Evolutionary conservation across 192 early-diverging fungal genomes (phyloP), one percentile per base, ranked within the genome.

Genomic region (Funneliformis geosporum): DNA sequence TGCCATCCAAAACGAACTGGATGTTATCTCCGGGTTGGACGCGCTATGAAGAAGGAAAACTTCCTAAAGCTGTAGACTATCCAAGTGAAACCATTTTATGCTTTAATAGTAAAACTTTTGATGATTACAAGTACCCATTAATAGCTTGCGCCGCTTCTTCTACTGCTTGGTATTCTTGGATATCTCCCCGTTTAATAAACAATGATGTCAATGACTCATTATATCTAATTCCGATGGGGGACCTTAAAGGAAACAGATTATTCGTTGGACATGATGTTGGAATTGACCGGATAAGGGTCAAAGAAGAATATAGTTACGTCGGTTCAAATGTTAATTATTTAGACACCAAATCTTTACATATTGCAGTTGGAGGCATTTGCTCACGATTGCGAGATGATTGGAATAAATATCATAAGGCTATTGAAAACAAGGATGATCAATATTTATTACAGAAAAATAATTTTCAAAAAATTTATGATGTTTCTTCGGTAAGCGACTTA

Each of bases 141-240:
- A 86, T 99, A 76, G 98, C 98, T 0, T 87, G 88, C 4, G 98
- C 96, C 0, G 87, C 86, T 21, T 94, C 95, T 1, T 71, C 78
- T 10, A 82, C 86, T 23, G 89, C 89, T 7, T 99, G 98, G 98
- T 99, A 98, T 82, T 84, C 90, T 27, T 99, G 97, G 97, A 87
- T 92, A 21, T 94, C 96, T 23, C 96, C 97, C n/a, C 91, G 90
- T 79, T 79, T 97, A 23, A 66, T 81, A 27, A 76, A 80, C 21
- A 80, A 82, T 38, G 80, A 81, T 46, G n/a, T 38, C 23, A 8
- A 81, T 38, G n/a, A 71, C 11, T 23, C 67, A 55, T 61, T 12
- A 47, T 42, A 25, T 65, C 42, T 85, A 8, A 59, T 85, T 33
- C 62, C 84, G 2, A 78, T 85, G 80, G 84, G 84, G 0, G 68